A percentile compares a stretch with the other conserved stretches of the same genome.
Evolutionary conservation across 306 rosid species (phyloP).

Genomic region (Quercus wislizeni): DNA sequence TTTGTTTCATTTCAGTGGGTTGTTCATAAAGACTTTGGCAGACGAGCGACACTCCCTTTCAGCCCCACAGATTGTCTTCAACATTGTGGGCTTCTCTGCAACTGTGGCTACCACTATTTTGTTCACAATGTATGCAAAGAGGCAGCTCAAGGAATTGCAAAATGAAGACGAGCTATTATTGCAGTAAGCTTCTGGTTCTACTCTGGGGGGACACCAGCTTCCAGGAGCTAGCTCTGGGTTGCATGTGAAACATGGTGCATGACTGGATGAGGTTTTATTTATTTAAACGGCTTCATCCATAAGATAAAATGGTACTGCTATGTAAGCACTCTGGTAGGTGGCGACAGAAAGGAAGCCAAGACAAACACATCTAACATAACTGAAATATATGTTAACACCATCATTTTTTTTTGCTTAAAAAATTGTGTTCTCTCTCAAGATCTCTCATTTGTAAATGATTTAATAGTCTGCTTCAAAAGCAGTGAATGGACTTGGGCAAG

Average conservation of each 20-base stretch:
- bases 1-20: constrained; percentile 58
- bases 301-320: constrained; percentile 25
- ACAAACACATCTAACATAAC: constrained; percentile 28
- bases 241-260: not conserved
- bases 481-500: constrained; percentile 13
- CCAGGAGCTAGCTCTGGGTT: constrained; percentile 4
- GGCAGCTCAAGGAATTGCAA: constrained; percentile 45
- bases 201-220: not conserved
- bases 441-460: constrained; percentile 27
- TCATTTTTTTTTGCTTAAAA: constrained; percentile 2
- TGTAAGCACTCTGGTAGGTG: constrained; percentile 14
- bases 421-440: not conserved
- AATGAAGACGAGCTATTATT: constrained; percentile 49
- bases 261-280: constrained; percentile 43
- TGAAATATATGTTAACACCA: constrained; percentile 10
- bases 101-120: constrained; percentile 58
- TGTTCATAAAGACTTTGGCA: constrained; percentile 68
- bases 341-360: constrained; percentile 23
- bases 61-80: constrained; percentile 54
- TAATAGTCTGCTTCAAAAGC: not conserved
- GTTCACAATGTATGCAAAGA: constrained; percentile 66
- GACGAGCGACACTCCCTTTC: constrained; percentile 49
- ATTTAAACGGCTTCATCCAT: constrained; percentile 31
- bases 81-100: constrained; percentile 48
- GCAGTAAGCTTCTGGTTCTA: constrained; percentile 38